Conservation (phyloP, 1,284 basidiomycete genomes). For the Cryptococcus sp. region DNA sequence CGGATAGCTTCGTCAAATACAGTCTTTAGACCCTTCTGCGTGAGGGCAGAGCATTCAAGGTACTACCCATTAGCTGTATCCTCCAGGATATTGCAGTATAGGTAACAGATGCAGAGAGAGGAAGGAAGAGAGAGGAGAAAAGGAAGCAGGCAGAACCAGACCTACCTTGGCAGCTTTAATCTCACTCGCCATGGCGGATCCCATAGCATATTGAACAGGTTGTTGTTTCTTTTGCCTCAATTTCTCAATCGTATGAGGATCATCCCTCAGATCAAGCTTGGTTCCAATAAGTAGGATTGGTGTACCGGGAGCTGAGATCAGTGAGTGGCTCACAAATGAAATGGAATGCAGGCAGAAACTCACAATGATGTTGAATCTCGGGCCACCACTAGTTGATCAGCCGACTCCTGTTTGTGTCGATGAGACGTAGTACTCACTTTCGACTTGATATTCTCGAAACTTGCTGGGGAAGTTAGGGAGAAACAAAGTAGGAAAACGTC, state of each 20-base stretch:
- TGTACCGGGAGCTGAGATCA: slow-evolving; percentile 70
- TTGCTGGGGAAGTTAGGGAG: slow-evolving; percentile 92
- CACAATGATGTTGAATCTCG: slow-evolving; percentile 46
- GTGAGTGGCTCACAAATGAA: neutral
- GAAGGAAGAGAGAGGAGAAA: neutral
- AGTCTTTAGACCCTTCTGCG: slow-evolving; percentile 94
- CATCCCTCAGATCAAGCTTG: slow-evolving; percentile 95
- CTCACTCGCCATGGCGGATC: slow-evolving; percentile 84
- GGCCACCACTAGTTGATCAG: slow-evolving; percentile 47
- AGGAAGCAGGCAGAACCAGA: slow-evolving; percentile 1
- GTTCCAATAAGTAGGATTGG: slow-evolving; percentile 95
- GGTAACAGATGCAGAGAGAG: no score
- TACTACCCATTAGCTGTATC: slow-evolving; percentile 20
- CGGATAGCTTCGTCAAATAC: slow-evolving; percentile 97
- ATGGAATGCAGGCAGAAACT: slow-evolving; percentile 12
- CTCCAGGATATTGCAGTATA: neutral
- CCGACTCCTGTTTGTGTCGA: neutral
- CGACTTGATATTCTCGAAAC: slow-evolving; percentile 69
- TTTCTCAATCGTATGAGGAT: slow-evolving; percentile 84
- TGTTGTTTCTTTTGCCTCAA: slow-evolving; percentile 91
- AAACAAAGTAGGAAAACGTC: slow-evolving; percentile 99
- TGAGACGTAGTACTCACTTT: slow-evolving; percentile 52
- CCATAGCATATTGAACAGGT: slow-evolving; percentile 84
- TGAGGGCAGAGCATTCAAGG: slow-evolving; percentile 62
- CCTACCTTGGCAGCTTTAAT: slow-evolving; percentile 55